Evolutionary conservation across 257 asterid genomes (phyloP), one percentile per base, ranked within the genome.

Genomic region (Solanum microdontum): DNA sequence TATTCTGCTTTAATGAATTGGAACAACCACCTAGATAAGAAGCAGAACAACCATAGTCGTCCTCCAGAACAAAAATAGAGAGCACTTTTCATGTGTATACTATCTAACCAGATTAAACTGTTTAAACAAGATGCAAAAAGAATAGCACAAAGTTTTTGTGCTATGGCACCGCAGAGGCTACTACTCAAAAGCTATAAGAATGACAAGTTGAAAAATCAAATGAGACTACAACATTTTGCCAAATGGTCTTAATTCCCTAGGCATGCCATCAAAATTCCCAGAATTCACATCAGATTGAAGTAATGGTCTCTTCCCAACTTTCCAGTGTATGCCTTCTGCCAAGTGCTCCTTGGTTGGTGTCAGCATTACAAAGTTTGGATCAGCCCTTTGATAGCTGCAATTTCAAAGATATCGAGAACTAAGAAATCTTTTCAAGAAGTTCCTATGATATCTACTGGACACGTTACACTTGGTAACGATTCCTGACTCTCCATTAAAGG

Each of bases 341-440:
- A 96, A 93, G 91, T 96, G 99, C 93, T 96, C 99, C 89, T 95
- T 96, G 92, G 89, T 96, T 70, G 99, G 98, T 8, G 99, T 96
- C 89, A 96, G 91, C 99, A 96, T 96, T 77, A 96, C 98, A 26
- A 92, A 96, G 91, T 96, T 96, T 28, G 98, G 99, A 91, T 96
- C 98, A 7, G 98, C 98, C 92, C 98, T 95, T 87, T 96, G 92
- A 85, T 96, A 96, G 88, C 99, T 96, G 98, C 85, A 48, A 82
- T 82, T 82, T 48, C 69, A 82, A 82, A 48, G 43, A 48, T 82
- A 30, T 30, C 43, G 21, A 86, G 82, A 13, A 26, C 62, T 82
- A 30, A 26, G 60, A 73, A 4, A 15, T 55, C 21, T 64, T 55
- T n/a, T 6, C 45, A 36, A 17, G 4, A 2, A 36, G 58, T 51